Conservation (phyloP, 73 alveolate genomes). For the Durusdinium trenchii region DNA sequence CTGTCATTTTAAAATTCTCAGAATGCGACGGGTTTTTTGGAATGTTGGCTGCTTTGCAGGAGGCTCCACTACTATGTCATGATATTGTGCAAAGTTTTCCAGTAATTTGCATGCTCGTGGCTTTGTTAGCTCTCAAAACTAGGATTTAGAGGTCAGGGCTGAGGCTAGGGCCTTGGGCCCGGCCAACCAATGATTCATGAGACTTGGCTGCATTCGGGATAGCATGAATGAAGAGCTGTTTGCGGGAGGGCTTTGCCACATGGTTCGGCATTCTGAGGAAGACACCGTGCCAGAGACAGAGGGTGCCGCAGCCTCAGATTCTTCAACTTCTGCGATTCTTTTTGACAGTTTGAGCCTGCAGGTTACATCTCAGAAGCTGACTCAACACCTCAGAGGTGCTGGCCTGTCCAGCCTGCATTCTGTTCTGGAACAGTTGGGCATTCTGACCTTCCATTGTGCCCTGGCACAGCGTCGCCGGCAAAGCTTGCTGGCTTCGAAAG, state of each 20-base stretch:
- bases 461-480: neutral
- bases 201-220: too few species aligned
- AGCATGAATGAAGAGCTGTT: too few species aligned
- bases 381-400: neutral
- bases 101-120: neutral
- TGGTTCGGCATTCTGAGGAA: neutral
- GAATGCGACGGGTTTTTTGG: neutral
- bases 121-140: too few species aligned
- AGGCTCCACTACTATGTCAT: neutral
- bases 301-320: neutral
- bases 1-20: neutral
- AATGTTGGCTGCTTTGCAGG: neutral
- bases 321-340: neutral
- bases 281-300: slow-evolving; percentile 34
- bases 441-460: slow-evolving; percentile 26
- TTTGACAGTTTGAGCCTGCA: neutral
- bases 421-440: slow-evolving; percentile 53
- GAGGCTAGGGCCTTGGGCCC: too few species aligned
- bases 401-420: slow-evolving; percentile 40
- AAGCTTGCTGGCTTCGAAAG: too few species aligned
- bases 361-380: slow-evolving; percentile 34
- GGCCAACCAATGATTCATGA: too few species aligned
- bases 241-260: too few species aligned
- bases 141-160: too few species aligned
- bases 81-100: neutral